Conservation (phyloP, 2,329 filamentous ascomycete genomes). For the Fusarium pseudocircinatum region DNA sequence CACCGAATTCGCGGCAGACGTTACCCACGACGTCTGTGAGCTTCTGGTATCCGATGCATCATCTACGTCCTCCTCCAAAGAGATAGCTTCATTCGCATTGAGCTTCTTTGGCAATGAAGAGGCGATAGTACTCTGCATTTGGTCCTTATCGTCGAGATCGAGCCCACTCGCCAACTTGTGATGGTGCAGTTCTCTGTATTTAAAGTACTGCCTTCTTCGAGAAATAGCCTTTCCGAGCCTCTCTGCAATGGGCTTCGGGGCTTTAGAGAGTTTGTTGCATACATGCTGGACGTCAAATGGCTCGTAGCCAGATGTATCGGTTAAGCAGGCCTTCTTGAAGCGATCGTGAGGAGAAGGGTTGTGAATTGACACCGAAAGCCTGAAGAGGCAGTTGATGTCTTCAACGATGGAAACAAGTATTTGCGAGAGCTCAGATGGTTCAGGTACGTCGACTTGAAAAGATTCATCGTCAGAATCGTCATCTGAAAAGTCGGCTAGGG, state of each 20-base stretch:
- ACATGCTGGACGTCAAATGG: constrained; percentile 11
- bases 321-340: fast-evolving
- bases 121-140: background rate
- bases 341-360: constrained; percentile 20
- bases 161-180: background rate
- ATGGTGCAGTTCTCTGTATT: constrained; percentile 6
- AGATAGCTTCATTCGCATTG: fast-evolving
- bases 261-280: fast-evolving
- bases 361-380: background rate
- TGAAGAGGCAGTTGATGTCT: background rate
- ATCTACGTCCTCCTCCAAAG: fast-evolving
- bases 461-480: fast-evolving
- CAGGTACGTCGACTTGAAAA: fast-evolving
- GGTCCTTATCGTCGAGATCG: fast-evolving
- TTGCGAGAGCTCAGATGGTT: background rate
- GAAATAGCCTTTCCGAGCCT: background rate
- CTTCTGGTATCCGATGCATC: background rate
- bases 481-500: fast-evolving
- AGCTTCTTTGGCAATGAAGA: background rate
- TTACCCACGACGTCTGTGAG: background rate
- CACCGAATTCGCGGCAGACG: background rate
- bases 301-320: background rate
- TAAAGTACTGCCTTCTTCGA: constrained; percentile 13
- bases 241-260: fast-evolving
- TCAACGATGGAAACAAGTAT: background rate